Conservation (phyloP, 768 basidiomycete genomes). For the Russula griseocarnosa region DNA sequence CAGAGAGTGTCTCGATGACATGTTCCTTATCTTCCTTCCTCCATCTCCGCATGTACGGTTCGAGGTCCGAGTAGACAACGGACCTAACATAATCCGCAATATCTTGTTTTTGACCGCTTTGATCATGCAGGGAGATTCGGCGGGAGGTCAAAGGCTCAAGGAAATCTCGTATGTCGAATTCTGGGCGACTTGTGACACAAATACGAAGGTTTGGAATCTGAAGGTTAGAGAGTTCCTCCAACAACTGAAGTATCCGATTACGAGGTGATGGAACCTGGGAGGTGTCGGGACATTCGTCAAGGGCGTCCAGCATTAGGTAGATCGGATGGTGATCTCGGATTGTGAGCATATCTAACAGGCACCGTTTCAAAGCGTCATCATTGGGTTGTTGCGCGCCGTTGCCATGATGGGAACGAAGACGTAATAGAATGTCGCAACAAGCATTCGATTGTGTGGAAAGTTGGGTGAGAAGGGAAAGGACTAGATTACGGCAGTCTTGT, state of each 20-base stretch:
- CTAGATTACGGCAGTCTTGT: not conserved
- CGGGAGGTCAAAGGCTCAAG: not conserved
- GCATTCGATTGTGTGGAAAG: not conserved
- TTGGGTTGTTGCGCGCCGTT: not conserved
- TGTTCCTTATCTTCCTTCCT: not conserved
- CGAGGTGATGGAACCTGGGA: not conserved
- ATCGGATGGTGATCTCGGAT: not conserved
- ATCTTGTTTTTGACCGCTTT: slow-evolving; percentile 1
- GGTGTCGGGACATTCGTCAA: too few species aligned
- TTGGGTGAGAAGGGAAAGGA: slow-evolving; percentile 12
- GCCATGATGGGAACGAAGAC: not conserved
- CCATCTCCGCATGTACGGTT: not conserved
- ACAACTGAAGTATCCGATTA: not conserved
- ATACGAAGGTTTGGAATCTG: not conserved
- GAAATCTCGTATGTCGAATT: slow-evolving; percentile 1
- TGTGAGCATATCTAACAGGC: not conserved
- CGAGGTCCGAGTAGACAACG: not conserved
- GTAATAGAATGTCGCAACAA: not conserved
- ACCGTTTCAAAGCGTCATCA: not conserved
- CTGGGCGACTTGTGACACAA: slow-evolving; percentile 3
- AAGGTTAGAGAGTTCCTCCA: not conserved
- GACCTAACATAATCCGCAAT: not conserved
- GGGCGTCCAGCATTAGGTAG: too few species aligned
- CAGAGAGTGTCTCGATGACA: not conserved
- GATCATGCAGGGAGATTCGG: not conserved